Evolutionary conservation across 345 rosid genomes (phyloP).

Genomic region (Lumnitzera littorea): DNA sequence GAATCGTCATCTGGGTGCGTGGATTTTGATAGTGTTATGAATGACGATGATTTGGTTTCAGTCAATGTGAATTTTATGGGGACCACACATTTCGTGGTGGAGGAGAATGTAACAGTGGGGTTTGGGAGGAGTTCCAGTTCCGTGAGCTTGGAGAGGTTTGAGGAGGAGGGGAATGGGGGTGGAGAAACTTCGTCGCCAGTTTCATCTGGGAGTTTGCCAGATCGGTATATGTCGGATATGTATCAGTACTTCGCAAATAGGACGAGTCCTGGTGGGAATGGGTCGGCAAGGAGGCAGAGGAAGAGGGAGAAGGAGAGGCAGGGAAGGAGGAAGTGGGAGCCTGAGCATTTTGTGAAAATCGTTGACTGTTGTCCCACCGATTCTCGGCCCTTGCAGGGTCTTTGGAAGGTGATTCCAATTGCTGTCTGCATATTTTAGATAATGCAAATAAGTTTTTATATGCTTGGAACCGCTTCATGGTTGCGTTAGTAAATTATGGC

Average conservation of each 20-base stretch:
- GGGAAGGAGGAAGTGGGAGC: constrained; percentile 61
- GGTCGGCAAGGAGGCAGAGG: constrained; percentile 57
- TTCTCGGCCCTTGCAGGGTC: constrained; percentile 71
- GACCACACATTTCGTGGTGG: constrained; percentile 51
- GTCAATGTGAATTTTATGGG: constrained; percentile 77
- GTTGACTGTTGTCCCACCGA: constrained; percentile 54
- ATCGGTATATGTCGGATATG: constrained; percentile 48
- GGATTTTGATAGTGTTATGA: constrained; percentile 18
- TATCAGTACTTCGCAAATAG: constrained; percentile 71
- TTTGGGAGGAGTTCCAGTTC: constrained; percentile 33
- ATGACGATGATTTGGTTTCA: constrained; percentile 32
- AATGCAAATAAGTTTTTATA: too few relatives aligned
- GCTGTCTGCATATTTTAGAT: too few relatives aligned
- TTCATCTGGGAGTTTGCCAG: constrained; percentile 44
- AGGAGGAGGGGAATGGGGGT: constrained; percentile 28
- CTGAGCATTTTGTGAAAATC: constrained; percentile 79
- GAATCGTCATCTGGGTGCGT: constrained; percentile 15
- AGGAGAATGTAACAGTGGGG: constrained; percentile 38
- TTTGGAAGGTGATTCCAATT: constrained; percentile 64
- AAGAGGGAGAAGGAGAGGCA: constrained; percentile 78
- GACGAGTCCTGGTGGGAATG: constrained; percentile 55
- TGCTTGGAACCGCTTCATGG: too few relatives aligned
- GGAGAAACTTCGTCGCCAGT: constrained; percentile 21
- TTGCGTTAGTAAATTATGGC: too few relatives aligned
- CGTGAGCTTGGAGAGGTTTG: constrained; percentile 26